Evolutionary conservation across 2,329 filamentous ascomycete genomes (phyloP).

Genomic region (Coleophoma cylindrospora): DNA sequence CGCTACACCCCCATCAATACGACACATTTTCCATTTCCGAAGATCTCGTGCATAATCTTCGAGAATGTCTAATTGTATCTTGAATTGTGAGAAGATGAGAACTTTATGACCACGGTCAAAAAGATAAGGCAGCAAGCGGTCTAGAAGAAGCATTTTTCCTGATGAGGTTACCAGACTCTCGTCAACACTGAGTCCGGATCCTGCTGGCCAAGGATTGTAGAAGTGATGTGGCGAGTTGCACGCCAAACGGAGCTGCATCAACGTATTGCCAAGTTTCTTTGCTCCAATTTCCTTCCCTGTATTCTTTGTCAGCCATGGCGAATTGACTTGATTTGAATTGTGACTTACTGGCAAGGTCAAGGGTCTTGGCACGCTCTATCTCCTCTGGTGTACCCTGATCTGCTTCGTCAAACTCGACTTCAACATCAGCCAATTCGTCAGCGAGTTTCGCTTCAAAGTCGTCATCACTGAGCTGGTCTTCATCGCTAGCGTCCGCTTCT

Average conservation of each 20-base stretch:
- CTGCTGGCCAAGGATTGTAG: slow-evolving; percentile 78
- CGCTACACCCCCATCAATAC: slow-evolving; percentile 84
- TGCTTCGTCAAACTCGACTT: slow-evolving; percentile 43
- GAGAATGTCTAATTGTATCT: slow-evolving; percentile 85
- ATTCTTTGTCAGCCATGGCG: slow-evolving; percentile 22
- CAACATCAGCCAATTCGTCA: slow-evolving; percentile 46
- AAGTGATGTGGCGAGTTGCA: slow-evolving; percentile 97
- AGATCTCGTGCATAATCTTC: slow-evolving; percentile 80
- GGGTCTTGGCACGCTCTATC: slow-evolving; percentile 57
- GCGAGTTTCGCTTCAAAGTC: slow-evolving; percentile 79
- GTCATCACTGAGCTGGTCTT: slow-evolving; percentile 67
- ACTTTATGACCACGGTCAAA: slow-evolving; percentile 79
- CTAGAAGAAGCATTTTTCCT: slow-evolving; percentile 93
- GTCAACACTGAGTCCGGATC: slow-evolving; percentile 58
- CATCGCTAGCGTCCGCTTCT: slow-evolving; percentile 54
- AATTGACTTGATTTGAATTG: not conserved
- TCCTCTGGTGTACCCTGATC: slow-evolving; percentile 45
- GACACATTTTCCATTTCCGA: slow-evolving; percentile 74
- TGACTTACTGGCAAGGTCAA: slow-evolving; percentile 69
- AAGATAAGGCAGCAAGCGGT: slow-evolving; percentile 74
- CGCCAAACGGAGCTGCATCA: slow-evolving; percentile 86
- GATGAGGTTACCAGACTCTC: slow-evolving; percentile 81
- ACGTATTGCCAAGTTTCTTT: slow-evolving; percentile 89
- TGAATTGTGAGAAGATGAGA: slow-evolving; percentile 95
- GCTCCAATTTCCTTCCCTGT: slow-evolving; percentile 75